Conservation (phyloP, 1,284 basidiomycete genomes). For the Boletus semigastroideus region DNA sequence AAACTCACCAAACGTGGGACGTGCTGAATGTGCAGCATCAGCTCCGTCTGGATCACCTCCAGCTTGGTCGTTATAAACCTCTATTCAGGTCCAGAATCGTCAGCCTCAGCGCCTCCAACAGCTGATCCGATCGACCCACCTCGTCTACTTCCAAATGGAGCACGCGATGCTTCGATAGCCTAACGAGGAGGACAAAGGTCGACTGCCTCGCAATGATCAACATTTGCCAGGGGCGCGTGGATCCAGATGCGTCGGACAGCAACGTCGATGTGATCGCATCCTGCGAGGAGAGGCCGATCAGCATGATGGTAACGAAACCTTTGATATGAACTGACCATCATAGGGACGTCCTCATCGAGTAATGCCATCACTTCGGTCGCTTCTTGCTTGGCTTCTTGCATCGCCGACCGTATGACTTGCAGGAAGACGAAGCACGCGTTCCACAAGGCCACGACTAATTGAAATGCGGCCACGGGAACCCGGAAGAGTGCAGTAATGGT, state of each 20-base stretch:
- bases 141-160: constrained; percentile 30
- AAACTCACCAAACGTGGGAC: constrained; percentile 23
- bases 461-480: constrained; percentile 7
- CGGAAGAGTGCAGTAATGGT: not conserved
- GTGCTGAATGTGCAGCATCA: constrained; percentile 14
- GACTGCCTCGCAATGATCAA: constrained; percentile 19
- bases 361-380: constrained; percentile 14
- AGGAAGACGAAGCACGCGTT: constrained; percentile 13
- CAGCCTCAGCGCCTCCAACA: not conserved
- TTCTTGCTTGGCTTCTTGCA: constrained; percentile 21
- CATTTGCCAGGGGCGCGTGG: constrained; percentile 13
- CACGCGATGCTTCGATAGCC: constrained; percentile 22
- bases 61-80: constrained; percentile 16
- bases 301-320: not conserved
- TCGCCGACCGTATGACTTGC: constrained; percentile 8
- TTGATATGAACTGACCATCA: constrained; percentile 14
- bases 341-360: constrained; percentile 8
- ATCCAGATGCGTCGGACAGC: not conserved
- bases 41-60: constrained; percentile 24
- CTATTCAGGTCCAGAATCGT: constrained; percentile 1
- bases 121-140: constrained; percentile 9
- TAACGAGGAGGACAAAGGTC: constrained; percentile 23
- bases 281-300: constrained; percentile 9
- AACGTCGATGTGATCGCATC: constrained; percentile 3
- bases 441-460: constrained; percentile 8